These are phyloP conservation scores for Clavispora fructus DNA, from an alignment of 805 yeast species.

Conservation along the genomic window DNA sequence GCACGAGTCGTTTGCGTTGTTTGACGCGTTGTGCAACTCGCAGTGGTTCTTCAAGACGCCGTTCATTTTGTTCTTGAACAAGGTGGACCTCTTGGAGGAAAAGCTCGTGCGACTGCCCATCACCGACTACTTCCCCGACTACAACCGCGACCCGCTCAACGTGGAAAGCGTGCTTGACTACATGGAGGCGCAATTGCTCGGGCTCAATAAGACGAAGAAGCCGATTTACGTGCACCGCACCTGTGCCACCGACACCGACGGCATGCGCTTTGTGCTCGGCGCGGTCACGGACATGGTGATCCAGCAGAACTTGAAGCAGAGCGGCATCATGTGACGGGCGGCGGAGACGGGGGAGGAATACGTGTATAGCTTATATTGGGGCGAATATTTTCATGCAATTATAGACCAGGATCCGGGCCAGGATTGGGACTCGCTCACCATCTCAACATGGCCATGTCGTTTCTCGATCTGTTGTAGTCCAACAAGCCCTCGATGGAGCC, in stretches of 20 bases:
- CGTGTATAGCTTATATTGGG: slow-evolving; percentile 5
- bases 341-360: neutral
- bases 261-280: slow-evolving; percentile 84
- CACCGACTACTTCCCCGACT: slow-evolving; percentile 72
- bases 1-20: slow-evolving; percentile 82
- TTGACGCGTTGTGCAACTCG: slow-evolving; percentile 79
- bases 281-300: slow-evolving; percentile 92
- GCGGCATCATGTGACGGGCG: slow-evolving; percentile 59
- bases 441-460: slow-evolving; percentile 87
- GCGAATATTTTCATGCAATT: slow-evolving; percentile 14
- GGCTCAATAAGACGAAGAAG: slow-evolving; percentile 57
- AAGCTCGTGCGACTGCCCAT: slow-evolving; percentile 67
- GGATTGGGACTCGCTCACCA: slow-evolving; percentile 25
- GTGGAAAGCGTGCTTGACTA: slow-evolving; percentile 63
- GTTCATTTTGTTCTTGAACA: slow-evolving; percentile 83
- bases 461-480: slow-evolving; percentile 83
- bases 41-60: slow-evolving; percentile 83
- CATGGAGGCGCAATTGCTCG: slow-evolving; percentile 63
- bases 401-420: slow-evolving; percentile 8
- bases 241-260: slow-evolving; percentile 88
- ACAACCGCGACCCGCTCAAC: slow-evolving; percentile 56
- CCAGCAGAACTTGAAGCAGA: slow-evolving; percentile 71
- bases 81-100: slow-evolving; percentile 72
- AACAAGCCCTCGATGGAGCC: slow-evolving; percentile 83
- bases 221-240: slow-evolving; percentile 91